Conservation (phyloP, 1,139 yeast genomes). For the Candida sanyaensis region DNA sequence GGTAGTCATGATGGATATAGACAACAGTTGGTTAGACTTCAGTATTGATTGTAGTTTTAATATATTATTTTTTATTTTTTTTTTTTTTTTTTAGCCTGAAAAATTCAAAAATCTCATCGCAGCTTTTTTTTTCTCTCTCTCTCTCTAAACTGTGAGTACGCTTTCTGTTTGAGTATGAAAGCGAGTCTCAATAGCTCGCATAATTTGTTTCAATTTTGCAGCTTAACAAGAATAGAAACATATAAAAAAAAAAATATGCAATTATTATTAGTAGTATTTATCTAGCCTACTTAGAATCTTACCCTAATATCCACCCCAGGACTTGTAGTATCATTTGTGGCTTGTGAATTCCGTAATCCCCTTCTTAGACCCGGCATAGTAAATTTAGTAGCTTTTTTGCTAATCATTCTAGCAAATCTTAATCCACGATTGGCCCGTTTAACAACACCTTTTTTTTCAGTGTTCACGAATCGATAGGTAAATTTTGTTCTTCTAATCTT, state of each 20-base stretch:
- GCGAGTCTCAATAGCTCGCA: too few relatives aligned
- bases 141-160: too few relatives aligned
- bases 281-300: slow-evolving; percentile 14
- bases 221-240: background rate
- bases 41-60: background rate
- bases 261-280: background rate
- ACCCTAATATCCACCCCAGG: slow-evolving; percentile 9
- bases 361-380: slow-evolving; percentile 22
- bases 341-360: slow-evolving; percentile 6
- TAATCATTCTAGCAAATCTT: slow-evolving; percentile 25
- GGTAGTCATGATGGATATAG: background rate
- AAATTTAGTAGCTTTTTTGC: slow-evolving; percentile 24
- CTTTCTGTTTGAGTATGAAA: too few relatives aligned
- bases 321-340: background rate
- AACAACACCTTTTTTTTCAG: slow-evolving; percentile 10
- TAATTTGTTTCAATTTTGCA: background rate
- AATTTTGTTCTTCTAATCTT: slow-evolving; percentile 28
- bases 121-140: background rate
- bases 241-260: background rate
- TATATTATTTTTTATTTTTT: background rate
- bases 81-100: background rate
- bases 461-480: slow-evolving; percentile 21
- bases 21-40: background rate
- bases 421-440: slow-evolving; percentile 27
- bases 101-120: slow-evolving; percentile 7